Evolutionary conservation across 106 monocot species (phyloP).

Genomic region (Allium fistulosum): DNA sequence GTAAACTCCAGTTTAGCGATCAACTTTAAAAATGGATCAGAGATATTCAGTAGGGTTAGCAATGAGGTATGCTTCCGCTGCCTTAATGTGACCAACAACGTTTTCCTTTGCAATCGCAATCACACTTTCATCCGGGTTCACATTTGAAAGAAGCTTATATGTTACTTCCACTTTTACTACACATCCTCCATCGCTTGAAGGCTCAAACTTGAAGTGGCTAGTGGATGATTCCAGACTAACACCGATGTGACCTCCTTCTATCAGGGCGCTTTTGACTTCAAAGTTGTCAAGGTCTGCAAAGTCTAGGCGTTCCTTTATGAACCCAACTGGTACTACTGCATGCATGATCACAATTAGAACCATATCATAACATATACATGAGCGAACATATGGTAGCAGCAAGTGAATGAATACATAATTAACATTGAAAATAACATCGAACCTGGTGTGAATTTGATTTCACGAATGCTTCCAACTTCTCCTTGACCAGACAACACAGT

Average conservation of each 20-base stretch:
- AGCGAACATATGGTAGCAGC: too few relatives aligned
- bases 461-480: not conserved
- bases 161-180: too few relatives aligned
- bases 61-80: conserved; percentile 26
- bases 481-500: not conserved
- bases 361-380: not conserved
- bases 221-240: not conserved
- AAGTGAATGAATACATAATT: too few relatives aligned
- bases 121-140: not conserved
- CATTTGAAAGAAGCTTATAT: too few relatives aligned
- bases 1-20: not conserved
- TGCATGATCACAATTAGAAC: too few relatives aligned
- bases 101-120: conserved; percentile 12
- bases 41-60: conserved; percentile 33
- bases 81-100: conserved; percentile 14
- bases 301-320: not conserved
- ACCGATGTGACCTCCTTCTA: not conserved
- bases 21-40: not conserved
- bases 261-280: not conserved
- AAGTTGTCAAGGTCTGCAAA: conserved; percentile 7
- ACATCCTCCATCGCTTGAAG: not conserved
- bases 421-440: too few relatives aligned
- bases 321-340: not conserved
- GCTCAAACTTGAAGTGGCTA: not conserved
- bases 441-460: conserved; percentile 3